Percentiles rank a stretch among this genome's conserved stretches.
phyloP scores from a whole-genome alignment of 139 green algal species.

The Chlamydomonas sp. region DNA sequence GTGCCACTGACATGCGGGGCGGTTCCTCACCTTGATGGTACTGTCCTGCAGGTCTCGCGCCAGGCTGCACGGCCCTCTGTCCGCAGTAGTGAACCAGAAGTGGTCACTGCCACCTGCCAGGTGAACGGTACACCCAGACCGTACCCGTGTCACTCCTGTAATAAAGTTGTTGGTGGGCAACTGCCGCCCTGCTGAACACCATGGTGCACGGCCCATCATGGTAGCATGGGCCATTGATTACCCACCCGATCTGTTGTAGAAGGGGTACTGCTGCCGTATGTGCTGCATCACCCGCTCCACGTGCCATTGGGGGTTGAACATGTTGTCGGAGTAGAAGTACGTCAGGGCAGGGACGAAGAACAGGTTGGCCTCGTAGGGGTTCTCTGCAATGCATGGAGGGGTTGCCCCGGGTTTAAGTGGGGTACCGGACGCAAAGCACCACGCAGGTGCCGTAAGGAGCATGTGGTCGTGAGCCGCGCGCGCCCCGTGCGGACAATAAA shows the following conservation, averaged over 20 bases:
- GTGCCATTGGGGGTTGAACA: constrained; percentile 7
- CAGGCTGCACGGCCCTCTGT: constrained; percentile 13
- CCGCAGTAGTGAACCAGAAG: constrained; percentile 45
- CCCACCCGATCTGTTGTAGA: constrained; percentile 32
- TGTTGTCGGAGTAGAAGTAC: constrained; percentile 43
- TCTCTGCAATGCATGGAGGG: constrained; percentile 19
- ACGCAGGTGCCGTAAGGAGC: too few species aligned
- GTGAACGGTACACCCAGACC: background rate
- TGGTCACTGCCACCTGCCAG: constrained; percentile 32
- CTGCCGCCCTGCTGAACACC: background rate
- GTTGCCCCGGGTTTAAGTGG: too few species aligned
- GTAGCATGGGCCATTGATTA: background rate
- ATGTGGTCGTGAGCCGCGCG: too few species aligned
- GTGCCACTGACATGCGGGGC: too few species aligned
- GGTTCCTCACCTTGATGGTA: constrained; percentile 22
- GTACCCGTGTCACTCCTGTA: too few species aligned
- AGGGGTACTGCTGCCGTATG: constrained; percentile 11
- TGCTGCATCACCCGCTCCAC: constrained; percentile 10
- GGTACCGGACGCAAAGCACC: too few species aligned
- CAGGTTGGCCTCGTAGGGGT: constrained; percentile 50
- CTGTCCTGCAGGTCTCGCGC: constrained; percentile 2
- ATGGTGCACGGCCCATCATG: background rate
- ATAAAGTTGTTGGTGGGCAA: too few species aligned
- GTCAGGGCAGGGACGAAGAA: constrained; percentile 50
- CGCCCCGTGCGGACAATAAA: too few species aligned